phyloP scores from a whole-genome alignment of 768 basidiomycete species.

The Suillus fuscotomentosus region DNA sequence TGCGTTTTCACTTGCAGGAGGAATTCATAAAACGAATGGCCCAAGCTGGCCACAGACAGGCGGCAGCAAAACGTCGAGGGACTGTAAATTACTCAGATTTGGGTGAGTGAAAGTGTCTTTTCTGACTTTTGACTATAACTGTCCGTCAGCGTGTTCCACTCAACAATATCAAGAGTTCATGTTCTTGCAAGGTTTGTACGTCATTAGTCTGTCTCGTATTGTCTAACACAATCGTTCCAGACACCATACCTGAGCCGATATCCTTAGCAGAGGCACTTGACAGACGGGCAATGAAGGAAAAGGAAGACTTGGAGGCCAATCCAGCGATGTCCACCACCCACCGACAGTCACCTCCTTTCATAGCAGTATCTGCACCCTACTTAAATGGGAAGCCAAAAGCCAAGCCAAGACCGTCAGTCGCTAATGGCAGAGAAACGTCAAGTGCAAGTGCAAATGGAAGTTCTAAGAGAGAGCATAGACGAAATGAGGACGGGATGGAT shows the following conservation, averaged over 20 bases:
- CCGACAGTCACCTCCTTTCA: constrained; percentile 19
- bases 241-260: constrained; percentile 65
- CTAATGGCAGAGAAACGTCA: constrained; percentile 30
- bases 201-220: not conserved
- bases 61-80: constrained; percentile 55
- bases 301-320: constrained; percentile 57
- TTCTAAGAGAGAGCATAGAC: constrained; percentile 23
- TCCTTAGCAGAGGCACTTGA: constrained; percentile 59
- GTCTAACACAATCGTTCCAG: constrained; percentile 33
- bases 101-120: constrained; percentile 45
- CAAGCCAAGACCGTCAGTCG: constrained; percentile 33
- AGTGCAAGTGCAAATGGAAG: constrained; percentile 30
- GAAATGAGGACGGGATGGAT: constrained; percentile 14
- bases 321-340: constrained; percentile 46
- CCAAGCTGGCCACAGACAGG: constrained; percentile 66
- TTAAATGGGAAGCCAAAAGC: constrained; percentile 37
- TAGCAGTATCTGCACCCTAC: constrained; percentile 22
- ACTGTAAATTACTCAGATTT: constrained; percentile 70
- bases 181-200: constrained; percentile 59
- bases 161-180: constrained; percentile 66
- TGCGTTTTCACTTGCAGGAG: constrained; percentile 49
- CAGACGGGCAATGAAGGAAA: constrained; percentile 50
- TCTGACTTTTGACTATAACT: constrained; percentile 6
- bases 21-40: constrained; percentile 80
- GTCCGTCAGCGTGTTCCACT: constrained; percentile 50